Percentiles rank a stretch among this genome's conserved stretches.
phyloP scores from a whole-genome alignment of 495 filamentous ascomycete species.

The Aspergillus baeticus region DNA sequence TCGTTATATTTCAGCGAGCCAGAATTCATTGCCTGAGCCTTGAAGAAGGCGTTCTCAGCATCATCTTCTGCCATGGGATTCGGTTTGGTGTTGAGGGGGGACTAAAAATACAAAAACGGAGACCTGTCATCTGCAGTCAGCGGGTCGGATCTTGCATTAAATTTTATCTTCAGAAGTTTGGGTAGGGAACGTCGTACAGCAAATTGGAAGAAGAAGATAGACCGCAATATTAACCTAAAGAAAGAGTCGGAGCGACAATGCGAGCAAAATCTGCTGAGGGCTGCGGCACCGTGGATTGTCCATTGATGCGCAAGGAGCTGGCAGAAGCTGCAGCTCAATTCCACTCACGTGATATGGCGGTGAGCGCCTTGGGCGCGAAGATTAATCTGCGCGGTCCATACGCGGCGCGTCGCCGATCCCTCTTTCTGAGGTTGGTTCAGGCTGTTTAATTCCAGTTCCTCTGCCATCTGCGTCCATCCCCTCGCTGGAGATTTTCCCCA shows the following conservation, averaged over 20 bases:
- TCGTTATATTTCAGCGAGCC: conserved; percentile 39
- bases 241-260: not conserved
- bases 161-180: not conserved
- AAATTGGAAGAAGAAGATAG: not conserved
- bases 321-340: conserved; percentile 26
- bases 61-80: conserved; percentile 58
- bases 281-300: conserved; percentile 1
- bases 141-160: not conserved
- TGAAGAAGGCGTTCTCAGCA: conserved; percentile 60
- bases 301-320: not conserved
- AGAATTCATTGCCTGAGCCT: conserved; percentile 52
- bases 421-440: conserved; percentile 11
- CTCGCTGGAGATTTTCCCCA: conserved; percentile 1
- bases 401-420: conserved; percentile 27
- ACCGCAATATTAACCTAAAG: not conserved
- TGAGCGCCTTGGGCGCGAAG: conserved; percentile 24
- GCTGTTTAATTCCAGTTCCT: conserved; percentile 20
- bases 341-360: conserved; percentile 25
- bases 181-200: not conserved
- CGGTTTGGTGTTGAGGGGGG: conserved; percentile 14
- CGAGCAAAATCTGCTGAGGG: not conserved
- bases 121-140: conserved; percentile 10
- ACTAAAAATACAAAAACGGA: not conserved
- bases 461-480: conserved; percentile 7
- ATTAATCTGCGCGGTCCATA: conserved; percentile 16